Conservation (phyloP, 1,284 basidiomycete genomes). For the Macrocystidia cucumis region DNA sequence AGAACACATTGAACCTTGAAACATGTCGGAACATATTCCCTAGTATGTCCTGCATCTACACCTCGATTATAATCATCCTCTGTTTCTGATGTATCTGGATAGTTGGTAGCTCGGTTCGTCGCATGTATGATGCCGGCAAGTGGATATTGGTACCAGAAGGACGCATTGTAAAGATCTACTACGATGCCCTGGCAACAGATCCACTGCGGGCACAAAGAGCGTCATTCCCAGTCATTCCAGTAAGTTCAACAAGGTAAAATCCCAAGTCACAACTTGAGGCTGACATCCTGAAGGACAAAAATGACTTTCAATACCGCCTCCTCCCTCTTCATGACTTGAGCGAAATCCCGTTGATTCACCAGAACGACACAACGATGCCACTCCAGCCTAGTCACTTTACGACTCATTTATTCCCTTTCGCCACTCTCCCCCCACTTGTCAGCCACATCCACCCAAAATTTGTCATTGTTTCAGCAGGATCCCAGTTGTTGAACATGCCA, state of each 20-base stretch:
- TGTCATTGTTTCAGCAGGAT: constrained; percentile 7
- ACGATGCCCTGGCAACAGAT: constrained; percentile 3
- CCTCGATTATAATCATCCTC: not conserved
- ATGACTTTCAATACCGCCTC: too few species aligned
- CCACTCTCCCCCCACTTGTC: constrained; percentile 5
- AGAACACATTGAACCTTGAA: not conserved
- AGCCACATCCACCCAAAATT: constrained; percentile 10
- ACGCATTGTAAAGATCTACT: constrained; percentile 6
- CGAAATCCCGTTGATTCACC: too few species aligned
- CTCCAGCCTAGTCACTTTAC: not conserved
- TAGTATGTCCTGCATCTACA: not conserved
- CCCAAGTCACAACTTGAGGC: too few species aligned
- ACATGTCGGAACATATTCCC: not conserved
- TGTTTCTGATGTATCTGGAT: too few species aligned
- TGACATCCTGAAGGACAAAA: too few species aligned
- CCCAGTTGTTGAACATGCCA: too few species aligned
- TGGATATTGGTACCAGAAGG: constrained; percentile 7
- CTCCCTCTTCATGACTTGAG: too few species aligned
- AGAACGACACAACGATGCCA: too few species aligned
- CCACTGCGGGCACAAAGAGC: constrained; percentile 3
- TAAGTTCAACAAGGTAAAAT: too few species aligned
- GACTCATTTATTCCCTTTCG: constrained; percentile 9
- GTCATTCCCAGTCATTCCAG: too few species aligned
- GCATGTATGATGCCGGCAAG: constrained; percentile 3
- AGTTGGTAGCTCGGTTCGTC: too few species aligned